These are phyloP conservation scores for Lippia alba DNA, from an alignment of 305 asterid species.

Conservation along the genomic window DNA sequence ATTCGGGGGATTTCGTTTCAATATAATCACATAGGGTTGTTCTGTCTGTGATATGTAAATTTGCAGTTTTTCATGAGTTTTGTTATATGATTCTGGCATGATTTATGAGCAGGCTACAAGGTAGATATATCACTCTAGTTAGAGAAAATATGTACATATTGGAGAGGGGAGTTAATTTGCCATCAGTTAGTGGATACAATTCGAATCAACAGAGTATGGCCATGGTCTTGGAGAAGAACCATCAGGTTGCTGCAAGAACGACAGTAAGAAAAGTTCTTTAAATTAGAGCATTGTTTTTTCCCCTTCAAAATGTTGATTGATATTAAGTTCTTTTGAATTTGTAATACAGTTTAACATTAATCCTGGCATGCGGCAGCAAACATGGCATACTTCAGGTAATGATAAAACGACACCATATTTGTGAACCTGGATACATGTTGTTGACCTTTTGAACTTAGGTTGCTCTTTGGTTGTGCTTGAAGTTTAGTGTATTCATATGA, in stretches of 20 bases:
- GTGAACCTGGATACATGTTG: not conserved
- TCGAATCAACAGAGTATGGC: conserved; percentile 23
- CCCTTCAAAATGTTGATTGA: not conserved
- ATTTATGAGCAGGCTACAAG: not conserved
- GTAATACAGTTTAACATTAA: conserved; percentile 25
- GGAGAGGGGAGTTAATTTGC: conserved; percentile 9
- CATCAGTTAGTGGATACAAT: conserved; percentile 2
- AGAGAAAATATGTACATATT: conserved; percentile 21
- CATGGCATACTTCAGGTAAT: conserved; percentile 38
- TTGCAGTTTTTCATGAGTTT: too few species aligned
- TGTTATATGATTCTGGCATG: not conserved
- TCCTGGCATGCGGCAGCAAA: conserved; percentile 36
- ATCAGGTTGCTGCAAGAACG: conserved; percentile 11
- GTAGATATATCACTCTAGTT: not conserved
- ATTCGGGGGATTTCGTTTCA: too few species aligned
- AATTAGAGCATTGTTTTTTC: conserved; percentile 1
- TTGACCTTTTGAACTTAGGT: not conserved
- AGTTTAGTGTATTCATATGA: not conserved
- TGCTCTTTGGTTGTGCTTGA: not conserved
- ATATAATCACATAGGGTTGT: too few species aligned
- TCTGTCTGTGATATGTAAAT: too few species aligned
- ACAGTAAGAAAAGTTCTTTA: conserved; percentile 23
- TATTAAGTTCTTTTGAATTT: conserved; percentile 22
- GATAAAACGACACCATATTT: not conserved
- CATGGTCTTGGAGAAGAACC: conserved; percentile 21